Percentiles rank a stretch among this genome's conserved stretches.
Conservation (phyloP, 1,284 basidiomycete species). For the Inonotus obliquus region DNA sequence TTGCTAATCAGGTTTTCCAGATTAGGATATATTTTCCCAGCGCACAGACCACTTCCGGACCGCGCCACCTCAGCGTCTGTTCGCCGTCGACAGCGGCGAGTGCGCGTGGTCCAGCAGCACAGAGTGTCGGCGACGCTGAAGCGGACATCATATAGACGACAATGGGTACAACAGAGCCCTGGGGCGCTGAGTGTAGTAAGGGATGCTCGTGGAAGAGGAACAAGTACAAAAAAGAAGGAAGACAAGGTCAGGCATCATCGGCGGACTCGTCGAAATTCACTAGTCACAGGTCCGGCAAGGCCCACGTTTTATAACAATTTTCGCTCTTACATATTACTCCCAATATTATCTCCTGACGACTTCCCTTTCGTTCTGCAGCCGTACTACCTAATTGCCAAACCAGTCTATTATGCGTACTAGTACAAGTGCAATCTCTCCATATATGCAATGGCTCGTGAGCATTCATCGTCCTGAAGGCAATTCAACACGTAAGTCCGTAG, state of each 20-base stretch:
- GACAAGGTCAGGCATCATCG: slow-evolving; percentile 5
- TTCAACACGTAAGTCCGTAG: background rate
- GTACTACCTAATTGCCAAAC: background rate
- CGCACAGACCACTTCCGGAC: slow-evolving; percentile 16
- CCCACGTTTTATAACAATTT: background rate
- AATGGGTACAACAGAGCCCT: slow-evolving; percentile 26
- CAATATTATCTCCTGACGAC: background rate
- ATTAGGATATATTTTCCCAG: background rate
- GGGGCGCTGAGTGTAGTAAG: background rate
- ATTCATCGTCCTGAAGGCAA: background rate
- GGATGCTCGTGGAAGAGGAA: slow-evolving; percentile 5
- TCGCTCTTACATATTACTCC: background rate
- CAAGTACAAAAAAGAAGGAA: background rate
- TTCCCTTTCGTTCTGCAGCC: background rate
- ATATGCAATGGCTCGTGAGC: background rate
- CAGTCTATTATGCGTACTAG: background rate
- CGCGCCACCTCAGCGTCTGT: background rate
- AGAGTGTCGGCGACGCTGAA: slow-evolving; percentile 18
- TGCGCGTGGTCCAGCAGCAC: background rate
- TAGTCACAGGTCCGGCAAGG: slow-evolving; percentile 12
- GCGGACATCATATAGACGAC: slow-evolving; percentile 26
- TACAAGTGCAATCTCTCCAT: background rate
- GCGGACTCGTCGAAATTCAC: slow-evolving; percentile 4
- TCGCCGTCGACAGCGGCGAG: background rate
- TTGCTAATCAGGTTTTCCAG: background rate